These are phyloP conservation scores for Fraxinus baroniana DNA, from an alignment of 305 asterid genomes.

Conservation along the genomic window DNA sequence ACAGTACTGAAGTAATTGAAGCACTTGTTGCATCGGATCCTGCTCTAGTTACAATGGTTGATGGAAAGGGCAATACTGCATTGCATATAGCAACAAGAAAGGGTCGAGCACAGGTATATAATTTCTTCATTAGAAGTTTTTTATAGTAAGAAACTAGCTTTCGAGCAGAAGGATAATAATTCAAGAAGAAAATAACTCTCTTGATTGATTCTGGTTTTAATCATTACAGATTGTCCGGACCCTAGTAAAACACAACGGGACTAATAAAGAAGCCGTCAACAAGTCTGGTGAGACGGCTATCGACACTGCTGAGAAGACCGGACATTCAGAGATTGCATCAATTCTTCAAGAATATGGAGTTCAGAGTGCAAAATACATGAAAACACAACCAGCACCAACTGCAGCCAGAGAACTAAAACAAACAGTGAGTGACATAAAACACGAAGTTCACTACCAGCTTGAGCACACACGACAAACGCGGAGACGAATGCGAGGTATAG, in stretches of 20 bases:
- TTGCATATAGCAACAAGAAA: slow-evolving; percentile 72
- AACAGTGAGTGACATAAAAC: slow-evolving; percentile 76
- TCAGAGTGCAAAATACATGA: slow-evolving; percentile 45
- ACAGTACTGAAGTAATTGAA: slow-evolving; percentile 42
- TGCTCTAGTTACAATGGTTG: slow-evolving; percentile 40
- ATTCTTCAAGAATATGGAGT: slow-evolving; percentile 52
- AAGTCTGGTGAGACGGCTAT: slow-evolving; percentile 70
- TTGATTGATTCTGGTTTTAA: neutral
- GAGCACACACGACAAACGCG: slow-evolving; percentile 73
- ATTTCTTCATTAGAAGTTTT: neutral
- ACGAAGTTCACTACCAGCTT: slow-evolving; percentile 70
- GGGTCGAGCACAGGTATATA: slow-evolving; percentile 57
- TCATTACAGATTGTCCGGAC: slow-evolving; percentile 51
- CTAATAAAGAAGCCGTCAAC: slow-evolving; percentile 61
- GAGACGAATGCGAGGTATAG: slow-evolving; percentile 52
- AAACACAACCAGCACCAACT: slow-evolving; percentile 34
- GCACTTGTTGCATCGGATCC: slow-evolving; percentile 48
- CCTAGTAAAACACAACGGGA: slow-evolving; percentile 43
- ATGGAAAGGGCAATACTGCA: slow-evolving; percentile 61
- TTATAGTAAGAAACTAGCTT: neutral
- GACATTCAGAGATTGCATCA: slow-evolving; percentile 35
- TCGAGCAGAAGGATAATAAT: neutral
- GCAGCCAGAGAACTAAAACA: slow-evolving; percentile 63
- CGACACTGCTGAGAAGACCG: slow-evolving; percentile 61
- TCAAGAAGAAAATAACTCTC: neutral